Percentiles rank a stretch among this genome's conserved stretches.
Evolutionary conservation across 1,284 basidiomycete species (phyloP).

Genomic region (Trametes sp.): DNA sequence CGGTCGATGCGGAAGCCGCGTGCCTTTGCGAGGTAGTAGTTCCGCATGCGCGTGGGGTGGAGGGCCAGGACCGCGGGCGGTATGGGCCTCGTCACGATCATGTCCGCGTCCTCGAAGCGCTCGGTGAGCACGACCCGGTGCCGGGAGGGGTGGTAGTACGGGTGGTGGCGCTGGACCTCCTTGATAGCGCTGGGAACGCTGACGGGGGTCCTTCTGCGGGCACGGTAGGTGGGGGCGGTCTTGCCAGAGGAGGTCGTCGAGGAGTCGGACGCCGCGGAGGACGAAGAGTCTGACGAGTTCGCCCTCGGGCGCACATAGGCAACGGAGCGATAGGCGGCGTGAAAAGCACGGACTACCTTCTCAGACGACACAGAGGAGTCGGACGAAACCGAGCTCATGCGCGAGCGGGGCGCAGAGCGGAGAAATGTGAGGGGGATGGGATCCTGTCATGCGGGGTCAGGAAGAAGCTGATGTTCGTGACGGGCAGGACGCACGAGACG

Average conservation of each 20-base stretch:
- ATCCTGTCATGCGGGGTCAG: slow-evolving; percentile 12
- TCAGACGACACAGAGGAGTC: slow-evolving; percentile 10
- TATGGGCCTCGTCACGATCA: slow-evolving; percentile 26
- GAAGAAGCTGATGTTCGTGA: neutral
- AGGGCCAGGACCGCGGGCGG: slow-evolving; percentile 18
- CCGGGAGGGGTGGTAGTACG: slow-evolving; percentile 30
- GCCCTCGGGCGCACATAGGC: too few relatives aligned
- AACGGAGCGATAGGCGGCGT: too few relatives aligned
- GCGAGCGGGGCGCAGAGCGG: slow-evolving; percentile 31
- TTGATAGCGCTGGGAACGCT: too few relatives aligned
- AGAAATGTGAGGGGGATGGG: slow-evolving; percentile 28
- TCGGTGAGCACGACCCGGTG: slow-evolving; percentile 56
- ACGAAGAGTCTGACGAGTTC: too few relatives aligned
- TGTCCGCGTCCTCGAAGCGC: slow-evolving; percentile 26
- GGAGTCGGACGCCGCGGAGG: neutral
- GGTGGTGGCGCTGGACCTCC: slow-evolving; percentile 31
- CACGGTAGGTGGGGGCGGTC: slow-evolving; percentile 34
- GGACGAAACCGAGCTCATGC: slow-evolving; percentile 46
- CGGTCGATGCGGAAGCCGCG: slow-evolving; percentile 26
- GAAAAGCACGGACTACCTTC: too few relatives aligned
- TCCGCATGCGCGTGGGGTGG: slow-evolving; percentile 14
- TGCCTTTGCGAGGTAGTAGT: slow-evolving; percentile 17
- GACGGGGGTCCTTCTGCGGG: too few relatives aligned
- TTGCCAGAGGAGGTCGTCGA: slow-evolving; percentile 9
- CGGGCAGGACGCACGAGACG: slow-evolving; percentile 21